Conservation (phyloP, 1,284 basidiomycete genomes). For the Ustilago crameri region DNA sequence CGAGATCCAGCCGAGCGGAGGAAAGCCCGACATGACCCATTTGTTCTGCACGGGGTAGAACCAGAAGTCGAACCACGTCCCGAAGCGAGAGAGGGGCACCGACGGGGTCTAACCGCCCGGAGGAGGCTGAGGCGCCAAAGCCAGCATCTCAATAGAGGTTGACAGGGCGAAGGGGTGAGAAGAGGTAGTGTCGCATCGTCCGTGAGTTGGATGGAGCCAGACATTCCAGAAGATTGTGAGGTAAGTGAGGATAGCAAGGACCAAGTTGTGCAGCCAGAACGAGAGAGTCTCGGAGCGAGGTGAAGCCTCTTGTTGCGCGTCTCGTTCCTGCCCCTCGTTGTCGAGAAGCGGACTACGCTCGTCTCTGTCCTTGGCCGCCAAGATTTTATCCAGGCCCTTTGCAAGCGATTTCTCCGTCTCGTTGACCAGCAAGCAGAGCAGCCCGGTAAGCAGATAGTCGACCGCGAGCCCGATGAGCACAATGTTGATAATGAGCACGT, state of each 20-base stretch:
- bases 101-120: not conserved
- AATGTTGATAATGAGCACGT: constrained; percentile 41
- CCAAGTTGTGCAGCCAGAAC: constrained; percentile 42
- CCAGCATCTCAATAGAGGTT: constrained; percentile 10
- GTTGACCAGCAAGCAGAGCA: constrained; percentile 32
- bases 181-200: constrained; percentile 23
- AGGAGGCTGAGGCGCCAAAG: constrained; percentile 1
- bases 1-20: constrained; percentile 55
- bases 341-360: constrained; percentile 5
- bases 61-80: constrained; percentile 49
- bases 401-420: constrained; percentile 19
- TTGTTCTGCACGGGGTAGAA: constrained; percentile 36
- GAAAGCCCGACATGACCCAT: constrained; percentile 51
- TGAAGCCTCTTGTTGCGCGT: constrained; percentile 7
- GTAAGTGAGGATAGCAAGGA: constrained; percentile 27
- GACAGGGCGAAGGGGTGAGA: not conserved
- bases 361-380: not conserved
- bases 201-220: constrained; percentile 39
- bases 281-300: constrained; percentile 8
- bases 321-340: not conserved
- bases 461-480: constrained; percentile 51
- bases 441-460: constrained; percentile 47
- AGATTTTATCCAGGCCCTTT: constrained; percentile 8
- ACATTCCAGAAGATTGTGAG: constrained; percentile 50
- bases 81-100: constrained; percentile 9